Conservation (phyloP, 108 stramenopile genomes). For the Cyclostephanos tholiformis region DNA sequence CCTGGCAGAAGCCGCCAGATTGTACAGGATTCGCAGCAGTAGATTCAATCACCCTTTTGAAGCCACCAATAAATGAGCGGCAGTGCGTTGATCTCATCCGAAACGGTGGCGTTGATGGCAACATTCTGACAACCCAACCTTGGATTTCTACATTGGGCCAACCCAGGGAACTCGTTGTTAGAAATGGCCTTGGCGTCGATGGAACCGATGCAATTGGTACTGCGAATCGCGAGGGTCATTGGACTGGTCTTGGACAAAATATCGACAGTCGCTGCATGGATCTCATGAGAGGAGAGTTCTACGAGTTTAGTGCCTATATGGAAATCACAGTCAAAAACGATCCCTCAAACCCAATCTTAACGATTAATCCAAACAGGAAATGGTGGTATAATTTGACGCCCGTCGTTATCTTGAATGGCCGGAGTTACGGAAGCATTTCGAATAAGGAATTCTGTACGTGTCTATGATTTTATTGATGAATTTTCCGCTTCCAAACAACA, state of each 20-base stretch:
- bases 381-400: conserved; percentile 31
- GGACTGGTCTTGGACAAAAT: conserved; percentile 40
- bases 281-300: conserved; percentile 22
- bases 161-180: no score
- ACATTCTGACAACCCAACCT: conserved; percentile 13
- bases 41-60: no score
- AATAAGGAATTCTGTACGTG: conserved; percentile 29
- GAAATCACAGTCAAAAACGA: conserved; percentile 20
- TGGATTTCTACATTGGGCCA: conserved; percentile 35
- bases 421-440: conserved; percentile 18
- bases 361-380: conserved; percentile 30
- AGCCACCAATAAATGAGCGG: no score
- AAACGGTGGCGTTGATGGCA: conserved; percentile 26
- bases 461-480: no score
- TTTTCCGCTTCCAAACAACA: no score
- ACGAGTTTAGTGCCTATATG: conserved; percentile 44
- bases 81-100: no score
- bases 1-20: no score
- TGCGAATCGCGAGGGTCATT: no score
- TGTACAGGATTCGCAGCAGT: no score
- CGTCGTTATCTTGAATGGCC: conserved; percentile 22
- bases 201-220: no score
- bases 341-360: conserved; percentile 16
- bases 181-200: no score
- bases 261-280: conserved; percentile 41